phyloP scores from a whole-genome alignment of 345 rosid genomes.

The Eucalyptus guilfoylei region DNA sequence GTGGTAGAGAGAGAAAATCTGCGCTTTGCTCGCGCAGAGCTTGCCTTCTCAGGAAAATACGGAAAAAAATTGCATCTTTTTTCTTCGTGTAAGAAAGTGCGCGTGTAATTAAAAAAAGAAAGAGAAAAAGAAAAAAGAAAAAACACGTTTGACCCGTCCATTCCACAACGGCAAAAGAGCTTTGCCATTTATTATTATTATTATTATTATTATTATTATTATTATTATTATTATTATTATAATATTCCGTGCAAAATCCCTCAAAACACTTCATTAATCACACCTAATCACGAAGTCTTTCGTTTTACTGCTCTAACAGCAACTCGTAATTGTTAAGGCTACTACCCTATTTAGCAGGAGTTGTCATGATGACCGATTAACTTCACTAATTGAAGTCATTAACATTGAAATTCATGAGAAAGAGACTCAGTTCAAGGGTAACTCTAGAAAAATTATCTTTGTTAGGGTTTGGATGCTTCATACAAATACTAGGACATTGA shows the following conservation, averaged over 20 bases:
- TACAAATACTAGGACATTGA: background rate
- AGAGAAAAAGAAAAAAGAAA: background rate
- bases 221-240: background rate
- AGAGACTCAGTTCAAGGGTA: background rate
- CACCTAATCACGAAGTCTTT: background rate
- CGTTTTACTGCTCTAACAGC: background rate
- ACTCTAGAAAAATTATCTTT: background rate
- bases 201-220: background rate
- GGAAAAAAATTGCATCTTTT: background rate
- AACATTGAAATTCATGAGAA: background rate
- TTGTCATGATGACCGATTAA: background rate
- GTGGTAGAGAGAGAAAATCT: slow-evolving; percentile 8
- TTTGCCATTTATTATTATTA: background rate
- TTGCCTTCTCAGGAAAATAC: background rate
- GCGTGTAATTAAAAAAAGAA: background rate
- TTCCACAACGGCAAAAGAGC: background rate
- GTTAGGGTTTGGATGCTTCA: background rate
- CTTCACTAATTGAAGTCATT: background rate
- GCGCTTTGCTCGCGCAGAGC: background rate
- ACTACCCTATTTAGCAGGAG: background rate
- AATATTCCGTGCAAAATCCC: background rate
- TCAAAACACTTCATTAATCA: background rate
- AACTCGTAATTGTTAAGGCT: background rate
- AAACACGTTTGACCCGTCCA: background rate
- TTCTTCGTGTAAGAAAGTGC: background rate